Conservation (phyloP, 352 stramenopile species). For the Thraustotheca clavata region DNA sequence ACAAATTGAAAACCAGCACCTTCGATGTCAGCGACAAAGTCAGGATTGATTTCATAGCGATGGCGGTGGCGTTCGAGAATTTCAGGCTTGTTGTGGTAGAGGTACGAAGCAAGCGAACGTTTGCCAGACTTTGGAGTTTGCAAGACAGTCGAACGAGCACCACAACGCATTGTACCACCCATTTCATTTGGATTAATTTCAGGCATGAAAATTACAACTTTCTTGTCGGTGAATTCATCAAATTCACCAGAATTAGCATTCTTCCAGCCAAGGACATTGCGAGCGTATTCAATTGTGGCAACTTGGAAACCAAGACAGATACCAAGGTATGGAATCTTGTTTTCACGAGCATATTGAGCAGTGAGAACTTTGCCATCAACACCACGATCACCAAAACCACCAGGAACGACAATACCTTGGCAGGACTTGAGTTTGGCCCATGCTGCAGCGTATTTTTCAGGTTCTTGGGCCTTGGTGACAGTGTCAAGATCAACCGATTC, state of each 20-base stretch:
- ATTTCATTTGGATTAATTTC: constrained; percentile 98
- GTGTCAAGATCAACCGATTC: constrained; percentile 94
- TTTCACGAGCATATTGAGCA: constrained; percentile 92
- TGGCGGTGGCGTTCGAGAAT: constrained; percentile 97
- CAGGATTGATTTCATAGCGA: constrained; percentile 99
- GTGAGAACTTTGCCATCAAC: constrained; percentile 97
- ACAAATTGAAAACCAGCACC: constrained; percentile 94
- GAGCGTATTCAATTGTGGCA: constrained; percentile 95
- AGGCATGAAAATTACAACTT: constrained; percentile 99
- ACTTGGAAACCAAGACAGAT: constrained; percentile 97
- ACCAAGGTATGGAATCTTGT: constrained; percentile 95
- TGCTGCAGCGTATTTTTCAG: constrained; percentile 63
- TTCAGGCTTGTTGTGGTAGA: constrained; percentile 82
- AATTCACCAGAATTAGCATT: constrained; percentile 96
- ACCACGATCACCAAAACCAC: constrained; percentile 97
- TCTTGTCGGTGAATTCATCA: constrained; percentile 71
- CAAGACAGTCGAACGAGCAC: constrained; percentile 92
- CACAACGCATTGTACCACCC: constrained; percentile 99
- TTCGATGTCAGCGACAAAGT: constrained; percentile 87
- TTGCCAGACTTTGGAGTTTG: constrained; percentile 76
- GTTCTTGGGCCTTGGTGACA: constrained; percentile 59
- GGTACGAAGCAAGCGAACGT: constrained; percentile 81
- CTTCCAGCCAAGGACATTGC: constrained; percentile 89
- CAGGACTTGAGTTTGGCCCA: constrained; percentile 91
- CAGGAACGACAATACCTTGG: constrained; percentile 95